Conservation (phyloP, 179 eudicot genomes). For the Silene noctiflora region DNA sequence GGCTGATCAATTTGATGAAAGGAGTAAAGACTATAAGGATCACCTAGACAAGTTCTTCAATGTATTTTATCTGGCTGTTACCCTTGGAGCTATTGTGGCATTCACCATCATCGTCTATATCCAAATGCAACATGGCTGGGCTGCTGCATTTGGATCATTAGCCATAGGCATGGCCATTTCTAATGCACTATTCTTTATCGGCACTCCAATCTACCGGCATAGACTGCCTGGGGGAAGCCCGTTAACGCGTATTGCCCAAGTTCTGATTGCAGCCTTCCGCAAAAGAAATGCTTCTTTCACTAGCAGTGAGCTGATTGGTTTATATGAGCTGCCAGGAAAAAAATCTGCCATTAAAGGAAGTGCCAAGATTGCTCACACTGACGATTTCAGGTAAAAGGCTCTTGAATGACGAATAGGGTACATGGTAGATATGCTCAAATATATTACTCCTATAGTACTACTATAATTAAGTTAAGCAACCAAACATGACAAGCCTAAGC, state of each 20-base stretch:
- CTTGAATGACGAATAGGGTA: background rate
- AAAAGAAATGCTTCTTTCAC: slow-evolving; percentile 62
- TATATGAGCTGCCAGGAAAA: slow-evolving; percentile 83
- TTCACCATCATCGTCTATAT: slow-evolving; percentile 82
- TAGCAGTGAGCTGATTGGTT: slow-evolving; percentile 61
- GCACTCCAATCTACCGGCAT: slow-evolving; percentile 78
- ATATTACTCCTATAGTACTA: background rate
- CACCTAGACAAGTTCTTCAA: slow-evolving; percentile 83
- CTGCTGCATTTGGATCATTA: slow-evolving; percentile 71
- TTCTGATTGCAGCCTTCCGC: slow-evolving; percentile 67
- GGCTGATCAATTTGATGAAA: slow-evolving; percentile 89
- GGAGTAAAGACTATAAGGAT: slow-evolving; percentile 56
- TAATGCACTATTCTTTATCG: slow-evolving; percentile 66
- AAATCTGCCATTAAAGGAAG: slow-evolving; percentile 77
- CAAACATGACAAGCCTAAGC: background rate
- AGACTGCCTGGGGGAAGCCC: slow-evolving; percentile 94
- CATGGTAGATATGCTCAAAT: background rate
- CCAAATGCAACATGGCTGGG: slow-evolving; percentile 86
- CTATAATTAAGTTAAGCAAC: background rate
- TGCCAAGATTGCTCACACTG: slow-evolving; percentile 65
- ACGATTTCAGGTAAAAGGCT: slow-evolving; percentile 56
- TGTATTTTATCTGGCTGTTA: slow-evolving; percentile 76
- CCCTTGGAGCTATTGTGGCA: slow-evolving; percentile 78
- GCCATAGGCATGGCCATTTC: slow-evolving; percentile 82
- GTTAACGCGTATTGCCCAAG: slow-evolving; percentile 81